Evolutionary conservation across 2,329 filamentous ascomycete genomes (phyloP), one percentile per base, ranked within the genome.

Genomic region (Grosmannia huntii): DNA sequence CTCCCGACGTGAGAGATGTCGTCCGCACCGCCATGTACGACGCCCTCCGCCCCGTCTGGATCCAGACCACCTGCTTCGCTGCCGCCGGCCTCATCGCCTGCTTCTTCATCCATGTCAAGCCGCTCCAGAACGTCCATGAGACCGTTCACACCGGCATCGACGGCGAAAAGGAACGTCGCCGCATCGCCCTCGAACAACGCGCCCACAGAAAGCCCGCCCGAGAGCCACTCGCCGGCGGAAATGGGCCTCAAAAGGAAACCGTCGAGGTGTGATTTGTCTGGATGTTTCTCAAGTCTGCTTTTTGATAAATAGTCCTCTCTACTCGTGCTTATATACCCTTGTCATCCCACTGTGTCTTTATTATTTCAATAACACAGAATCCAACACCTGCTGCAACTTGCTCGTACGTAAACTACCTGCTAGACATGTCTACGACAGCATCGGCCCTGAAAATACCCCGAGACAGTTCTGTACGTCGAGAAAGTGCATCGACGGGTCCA

Each of bases 101-200:
- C 58, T 65, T 78, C 36, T 72, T 79, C 31, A 69, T 84, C 51
- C 68, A 71, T 49, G 74, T 76, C 62, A 73, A 72, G 59, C 72
- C 70, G 60, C 70, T 84, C 59, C 79, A 73, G 66, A 76, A 75
- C 63, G 71, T 79, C 31, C 81, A 84, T 59, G 72, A 75, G 54
- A 78, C 81, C 66, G 75, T 82, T 65, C 78, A 81, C 72, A 84
- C 81, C 0, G 81, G 81, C 0, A 65, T 84, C 59, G 58, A 57
- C 14, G 62, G 62, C 53, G 62, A 64, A 44, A 3, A 63, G 38
- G 60, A 59, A 58, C 61, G 62, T 1, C 61, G 62, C 1, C 60
- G 58, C n/a, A 60, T 63, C n/a, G 61, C 59, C 5, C 53, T 60
- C 4, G 62, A 50, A 33, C 33, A 11, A 9, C 55, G 55, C 12